Evolutionary conservation across 2,329 filamentous ascomycete species (phyloP).

Genomic region (Diaporthe ampelina): DNA sequence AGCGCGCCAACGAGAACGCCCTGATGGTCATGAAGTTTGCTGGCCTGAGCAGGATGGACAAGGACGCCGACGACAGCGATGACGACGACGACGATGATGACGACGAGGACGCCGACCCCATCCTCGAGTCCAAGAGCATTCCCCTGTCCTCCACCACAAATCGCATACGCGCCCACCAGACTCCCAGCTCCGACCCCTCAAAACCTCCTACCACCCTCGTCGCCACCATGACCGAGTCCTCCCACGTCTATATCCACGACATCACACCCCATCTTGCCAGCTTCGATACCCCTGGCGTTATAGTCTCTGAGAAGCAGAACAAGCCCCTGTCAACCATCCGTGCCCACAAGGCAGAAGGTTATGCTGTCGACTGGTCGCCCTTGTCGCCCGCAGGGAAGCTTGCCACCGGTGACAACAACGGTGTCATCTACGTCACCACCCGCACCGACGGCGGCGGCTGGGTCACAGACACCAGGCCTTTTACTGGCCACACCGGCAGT

Average conservation of each 20-base stretch:
- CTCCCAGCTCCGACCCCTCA: conserved; percentile 77
- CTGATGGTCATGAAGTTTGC: conserved; percentile 97
- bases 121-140: conserved; percentile 92
- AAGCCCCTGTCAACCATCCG: conserved; percentile 90
- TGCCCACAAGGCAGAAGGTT: conserved; percentile 94
- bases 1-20: conserved; percentile 86
- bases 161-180: conserved; percentile 89
- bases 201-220: conserved; percentile 85
- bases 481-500: conserved; percentile 85
- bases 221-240: conserved; percentile 92
- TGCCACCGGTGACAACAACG: conserved; percentile 91
- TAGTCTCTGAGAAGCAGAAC: conserved; percentile 85
- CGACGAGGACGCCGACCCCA: conserved; percentile 85
- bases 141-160: conserved; percentile 91
- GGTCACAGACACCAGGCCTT: conserved; percentile 86
- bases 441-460: conserved; percentile 90
- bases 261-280: conserved; percentile 89
- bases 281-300: conserved; percentile 89
- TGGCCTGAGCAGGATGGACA: conserved; percentile 88
- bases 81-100: conserved; percentile 80
- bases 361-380: conserved; percentile 97
- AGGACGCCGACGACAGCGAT: conserved; percentile 74
- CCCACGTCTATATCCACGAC: conserved; percentile 92
- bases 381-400: conserved; percentile 85
- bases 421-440: conserved; percentile 89